Evolutionary conservation across 2,329 filamentous ascomycete genomes (phyloP), one percentile per base, ranked within the genome.

Genomic region (Esteya vermicola): DNA sequence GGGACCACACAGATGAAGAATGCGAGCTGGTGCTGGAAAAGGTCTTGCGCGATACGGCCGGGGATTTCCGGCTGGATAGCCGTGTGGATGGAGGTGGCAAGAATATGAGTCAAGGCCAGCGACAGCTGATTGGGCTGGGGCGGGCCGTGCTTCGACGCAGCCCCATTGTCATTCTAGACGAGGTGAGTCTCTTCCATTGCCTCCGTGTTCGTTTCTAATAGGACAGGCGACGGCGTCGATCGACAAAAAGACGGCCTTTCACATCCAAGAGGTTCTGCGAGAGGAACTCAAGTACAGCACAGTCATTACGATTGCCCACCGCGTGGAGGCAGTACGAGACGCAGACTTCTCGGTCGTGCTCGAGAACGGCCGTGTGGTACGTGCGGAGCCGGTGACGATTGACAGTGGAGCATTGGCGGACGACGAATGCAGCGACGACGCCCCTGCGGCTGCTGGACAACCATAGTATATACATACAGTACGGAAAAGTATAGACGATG

Each of bases 231-330:
- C 75, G 4, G 74, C 75, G 3, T 74, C 68, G 1, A 76, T 79
- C 38, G 75, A 79, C 42, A 64, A 66, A 35, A 63, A 60, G 41
- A 79, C 75, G 1, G 75, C 75, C 0, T 61, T 62, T 18, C 61
- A 63, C 19, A 75, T 78, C 41, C 74, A 79, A 54, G 58, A 67
- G 13, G 61, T 78, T 3, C 51, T 79, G 30, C 55, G 72, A 4
- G 63, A 68, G 20, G 72, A 77, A 50, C 58, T 79, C 33, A 51
- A 52, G 4, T 45, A 62, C 13, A 75, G 70, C 47, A 79, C 75
- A 0, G 72, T 80, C 3, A 74, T 80, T 32, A 77, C 75, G 0
- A 78, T 80, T 51, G 75, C 75, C n/a, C 75, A 80, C 52, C 64
- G 75, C 2, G 57, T 78, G 2, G 71, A 78, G 53, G 76, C 75